Evolutionary conservation across 2,329 filamentous ascomycete species (phyloP).

Genomic region (Tricladium varicosporioides): DNA sequence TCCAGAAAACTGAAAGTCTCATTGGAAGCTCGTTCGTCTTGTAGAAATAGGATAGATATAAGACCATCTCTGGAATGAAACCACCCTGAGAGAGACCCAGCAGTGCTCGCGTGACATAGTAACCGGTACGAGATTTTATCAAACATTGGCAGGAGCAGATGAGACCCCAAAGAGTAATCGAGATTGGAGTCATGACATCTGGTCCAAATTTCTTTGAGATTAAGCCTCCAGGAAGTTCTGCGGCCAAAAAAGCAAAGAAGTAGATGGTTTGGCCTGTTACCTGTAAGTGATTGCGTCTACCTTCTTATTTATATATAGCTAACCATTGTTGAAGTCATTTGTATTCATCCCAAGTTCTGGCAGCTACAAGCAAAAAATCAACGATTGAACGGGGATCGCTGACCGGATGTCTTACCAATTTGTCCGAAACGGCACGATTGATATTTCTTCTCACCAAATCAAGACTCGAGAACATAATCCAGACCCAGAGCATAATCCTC

Average conservation of each 20-base stretch:
- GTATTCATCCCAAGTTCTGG: slow-evolving; percentile 39
- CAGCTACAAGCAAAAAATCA: slow-evolving; percentile 32
- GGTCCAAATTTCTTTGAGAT: slow-evolving; percentile 53
- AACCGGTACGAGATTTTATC: slow-evolving; percentile 25
- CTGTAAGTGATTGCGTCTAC: no score
- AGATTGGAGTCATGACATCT: slow-evolving; percentile 48
- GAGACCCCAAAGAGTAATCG: slow-evolving; percentile 48
- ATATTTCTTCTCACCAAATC: not conserved
- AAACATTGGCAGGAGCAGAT: slow-evolving; percentile 44
- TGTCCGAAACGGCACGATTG: slow-evolving; percentile 1
- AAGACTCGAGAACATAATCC: not conserved
- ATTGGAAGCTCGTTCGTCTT: no score
- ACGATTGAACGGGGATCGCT: not conserved
- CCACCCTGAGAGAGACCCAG: no score
- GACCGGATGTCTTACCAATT: not conserved
- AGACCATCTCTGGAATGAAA: no score
- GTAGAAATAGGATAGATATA: no score
- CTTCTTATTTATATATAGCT: slow-evolving; percentile 27
- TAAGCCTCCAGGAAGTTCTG: slow-evolving; percentile 59
- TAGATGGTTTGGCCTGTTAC: slow-evolving; percentile 42
- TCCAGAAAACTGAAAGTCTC: no score
- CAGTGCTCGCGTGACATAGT: no score
- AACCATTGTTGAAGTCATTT: slow-evolving; percentile 48
- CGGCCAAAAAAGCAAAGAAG: slow-evolving; percentile 49
- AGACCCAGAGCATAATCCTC: slow-evolving; percentile 2